Evolutionary conservation across 2,329 filamentous ascomycete species (phyloP).

Genomic region (Fusarium secorum): DNA sequence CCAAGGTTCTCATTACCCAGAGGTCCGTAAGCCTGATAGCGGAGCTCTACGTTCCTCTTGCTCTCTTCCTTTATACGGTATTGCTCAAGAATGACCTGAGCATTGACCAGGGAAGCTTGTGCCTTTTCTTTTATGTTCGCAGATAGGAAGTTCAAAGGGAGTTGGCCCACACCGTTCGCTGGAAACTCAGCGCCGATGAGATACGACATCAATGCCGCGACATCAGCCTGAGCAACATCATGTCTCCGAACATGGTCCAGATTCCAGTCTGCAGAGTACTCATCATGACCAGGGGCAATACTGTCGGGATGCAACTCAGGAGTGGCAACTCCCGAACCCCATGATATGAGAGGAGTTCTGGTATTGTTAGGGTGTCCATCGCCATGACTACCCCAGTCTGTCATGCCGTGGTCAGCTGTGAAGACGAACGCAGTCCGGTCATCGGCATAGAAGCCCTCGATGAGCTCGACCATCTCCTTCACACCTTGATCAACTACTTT

Average conservation of each 20-base stretch:
- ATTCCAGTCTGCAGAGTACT: constrained; percentile 89
- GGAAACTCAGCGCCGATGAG: constrained; percentile 88
- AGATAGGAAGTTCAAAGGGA: constrained; percentile 83
- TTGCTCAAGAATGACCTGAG: constrained; percentile 90
- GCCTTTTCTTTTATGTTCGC: constrained; percentile 80
- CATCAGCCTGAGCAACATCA: constrained; percentile 92
- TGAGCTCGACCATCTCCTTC: constrained; percentile 79
- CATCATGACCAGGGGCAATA: constrained; percentile 83
- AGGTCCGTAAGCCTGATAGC: constrained; percentile 77
- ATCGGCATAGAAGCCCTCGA: constrained; percentile 85
- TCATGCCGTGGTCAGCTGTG: constrained; percentile 99
- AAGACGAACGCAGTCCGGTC: constrained; percentile 94
- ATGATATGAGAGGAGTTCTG: constrained; percentile 87
- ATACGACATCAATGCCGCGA: constrained; percentile 95
- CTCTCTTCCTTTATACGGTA: constrained; percentile 91
- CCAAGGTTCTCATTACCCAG: constrained; percentile 71
- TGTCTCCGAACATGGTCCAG: constrained; percentile 82
- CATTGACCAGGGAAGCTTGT: constrained; percentile 83
- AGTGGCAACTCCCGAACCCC: constrained; percentile 89
- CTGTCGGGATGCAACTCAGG: constrained; percentile 66
- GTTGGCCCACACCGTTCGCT: constrained; percentile 93
- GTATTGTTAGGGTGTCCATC: constrained; percentile 98
- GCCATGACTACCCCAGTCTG: constrained; percentile 98
- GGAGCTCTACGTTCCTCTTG: constrained; percentile 78
- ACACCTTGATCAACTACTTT: constrained; percentile 93